Percentiles rank a stretch among this genome's conserved stretches.
These are phyloP conservation scores for Boletus hoseneyae DNA, from an alignment of 1,284 basidiomycete species.

Conservation along the genomic window DNA sequence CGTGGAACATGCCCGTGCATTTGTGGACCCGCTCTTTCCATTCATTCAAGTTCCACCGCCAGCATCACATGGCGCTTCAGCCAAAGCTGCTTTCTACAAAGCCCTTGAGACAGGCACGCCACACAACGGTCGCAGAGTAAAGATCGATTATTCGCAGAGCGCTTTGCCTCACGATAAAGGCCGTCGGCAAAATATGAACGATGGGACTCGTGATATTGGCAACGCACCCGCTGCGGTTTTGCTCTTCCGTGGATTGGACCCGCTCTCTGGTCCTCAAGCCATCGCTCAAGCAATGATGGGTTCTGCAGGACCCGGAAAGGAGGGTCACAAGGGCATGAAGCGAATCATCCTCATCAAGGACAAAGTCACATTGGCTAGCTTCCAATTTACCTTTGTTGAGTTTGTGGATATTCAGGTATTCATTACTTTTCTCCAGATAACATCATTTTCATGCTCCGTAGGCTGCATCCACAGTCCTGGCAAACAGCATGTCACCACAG, in stretches of 20 bases:
- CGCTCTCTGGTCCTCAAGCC: constrained; percentile 80
- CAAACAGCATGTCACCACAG: constrained; percentile 76
- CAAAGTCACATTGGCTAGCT: constrained; percentile 76
- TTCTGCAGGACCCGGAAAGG: constrained; percentile 61
- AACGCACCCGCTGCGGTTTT: constrained; percentile 76
- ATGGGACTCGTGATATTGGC: constrained; percentile 92
- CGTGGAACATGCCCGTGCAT: constrained; percentile 79
- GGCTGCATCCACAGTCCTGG: constrained; percentile 73
- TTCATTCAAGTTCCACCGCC: constrained; percentile 84
- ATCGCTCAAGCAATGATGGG: constrained; percentile 75
- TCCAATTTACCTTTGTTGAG: constrained; percentile 92
- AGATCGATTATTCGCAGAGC: constrained; percentile 88
- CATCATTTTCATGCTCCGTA: constrained; percentile 29
- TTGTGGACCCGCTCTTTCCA: constrained; percentile 83
- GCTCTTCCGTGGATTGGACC: constrained; percentile 84
- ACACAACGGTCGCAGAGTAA: constrained; percentile 74
- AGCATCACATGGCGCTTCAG: constrained; percentile 73
- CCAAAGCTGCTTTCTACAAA: constrained; percentile 63
- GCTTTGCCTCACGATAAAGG: constrained; percentile 66
- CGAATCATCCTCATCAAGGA: constrained; percentile 87
- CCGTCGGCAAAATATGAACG: constrained; percentile 67
- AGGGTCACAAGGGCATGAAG: constrained; percentile 80
- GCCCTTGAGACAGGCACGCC: constrained; percentile 62
- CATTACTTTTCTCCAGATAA: neutral
- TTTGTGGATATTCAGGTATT: constrained; percentile 77